Base-by-base conservation (phyloP, 2,329 filamentous ascomycete species). In the Blastomyces percursus region DNA sequence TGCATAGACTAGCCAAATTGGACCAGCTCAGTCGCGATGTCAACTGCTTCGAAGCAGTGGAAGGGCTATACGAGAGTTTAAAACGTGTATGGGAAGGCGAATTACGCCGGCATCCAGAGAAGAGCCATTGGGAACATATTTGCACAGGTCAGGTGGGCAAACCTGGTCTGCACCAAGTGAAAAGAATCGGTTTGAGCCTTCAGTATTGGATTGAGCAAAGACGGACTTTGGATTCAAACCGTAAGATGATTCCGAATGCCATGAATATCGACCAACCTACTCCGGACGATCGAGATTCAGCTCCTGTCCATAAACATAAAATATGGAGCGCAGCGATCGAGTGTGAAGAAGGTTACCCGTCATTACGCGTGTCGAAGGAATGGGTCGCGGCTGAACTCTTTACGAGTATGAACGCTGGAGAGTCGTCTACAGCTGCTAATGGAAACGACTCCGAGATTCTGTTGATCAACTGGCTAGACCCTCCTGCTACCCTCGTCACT, bases 1-100 rank as follows among this genome's bases (percentile, higher is more conserved):
- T 79, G 42, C 73, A 73, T 57, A 76, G 77, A 69, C 71, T 79
- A 35, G 75, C 75, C n/a, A 76, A 74, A 44, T 69, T 77, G 61
- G 77, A 79, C 66, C 72, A 73, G 61, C 71, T 78, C 59, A 77
- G 77, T 61, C 71, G 75, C 59, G 74, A 78, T 51, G 73, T 77
- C 12, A 79, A 79, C 56, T 79, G 77, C 54, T 79, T 79, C 57
- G 74, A 78, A 67, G 76, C 77, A 12, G 67, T 78, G n/a, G 76
- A 76, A 60, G 75, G 74, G 19, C 70, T 79, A 5, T 74, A 76
- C 61, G 70, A 76, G 61, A 76, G 75, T 44, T 69, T 79, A 55
- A 74, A 72, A 66, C 73, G 74, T 44, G 69, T 79, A 48, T 79
- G 77, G 77, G 69, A 72, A 9, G 75, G 75, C 55, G 77, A 79